Evolutionary conservation across 1,284 basidiomycete species (phyloP), one percentile per base, ranked within the genome.

Genomic region (Cryptococcus amylolentus): DNA sequence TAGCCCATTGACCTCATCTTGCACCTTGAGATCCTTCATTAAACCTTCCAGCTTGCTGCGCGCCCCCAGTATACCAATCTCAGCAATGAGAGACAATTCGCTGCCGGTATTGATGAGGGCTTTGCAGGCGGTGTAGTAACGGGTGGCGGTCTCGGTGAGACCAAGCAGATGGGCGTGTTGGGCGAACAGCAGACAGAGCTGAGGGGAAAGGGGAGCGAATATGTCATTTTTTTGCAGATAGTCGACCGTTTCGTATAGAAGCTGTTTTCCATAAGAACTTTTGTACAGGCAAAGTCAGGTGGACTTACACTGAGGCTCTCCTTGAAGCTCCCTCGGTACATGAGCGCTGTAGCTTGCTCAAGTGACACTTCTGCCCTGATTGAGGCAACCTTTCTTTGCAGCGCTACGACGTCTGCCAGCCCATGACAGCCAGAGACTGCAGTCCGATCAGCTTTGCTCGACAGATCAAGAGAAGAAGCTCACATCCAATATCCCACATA

Each of bases 401-500:
- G 20, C 7, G 44, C 28, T 4, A 59, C 14, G 1, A 62, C 67
- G 10, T 68, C 54, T 1, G 59, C 53, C 3, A 67, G 42, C 6
- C 66, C 66, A 31, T 73, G 72, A 4, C 40, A 14, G 0, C 51
- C 14, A 1, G 63, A 58, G 56, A 74, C 72, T 73, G 51, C 8
- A 46, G 14, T 13, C 46, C 31, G 54, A 40, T 54, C 16, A 57
- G 28, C 38, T 26, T 46, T 28, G 27, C 27, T 46, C 27, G n/a
- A 18, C 27, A 10, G 18, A 9, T 12, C 12, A n/a, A 42, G 6
- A n/a, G 31, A 28, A 12, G 26, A 4, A 14, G 58, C 72, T 67
- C 51, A 75, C 74, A 73, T 41, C 66, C 66, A n/a, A 51, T 45
- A 51, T 76, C 72, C 74, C 74, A 76, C 55, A 72, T 60, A 50